Conservation (phyloP, 225 moss, liverwort and hornwort species). For the Polytrichum commune region DNA sequence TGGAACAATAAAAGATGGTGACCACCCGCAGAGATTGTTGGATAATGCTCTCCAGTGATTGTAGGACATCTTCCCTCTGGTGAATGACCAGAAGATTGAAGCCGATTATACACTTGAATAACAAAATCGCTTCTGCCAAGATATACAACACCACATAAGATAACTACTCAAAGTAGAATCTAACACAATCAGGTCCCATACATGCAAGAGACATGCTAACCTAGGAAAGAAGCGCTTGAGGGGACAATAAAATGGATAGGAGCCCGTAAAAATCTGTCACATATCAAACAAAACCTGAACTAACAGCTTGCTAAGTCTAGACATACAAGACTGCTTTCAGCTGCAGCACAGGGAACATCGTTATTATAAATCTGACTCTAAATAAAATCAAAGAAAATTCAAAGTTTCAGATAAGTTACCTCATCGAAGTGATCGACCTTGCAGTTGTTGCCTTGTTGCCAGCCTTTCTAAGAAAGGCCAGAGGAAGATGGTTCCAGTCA, state of each 20-base stretch:
- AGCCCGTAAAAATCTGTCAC: not conserved
- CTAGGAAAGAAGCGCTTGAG: not conserved
- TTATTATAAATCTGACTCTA: not conserved
- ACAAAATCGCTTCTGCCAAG: not conserved
- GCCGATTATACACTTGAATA: not conserved
- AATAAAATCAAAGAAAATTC: not conserved
- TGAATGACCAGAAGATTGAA: not conserved
- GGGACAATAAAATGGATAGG: not conserved
- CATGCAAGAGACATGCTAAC: not conserved
- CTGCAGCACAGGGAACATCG: not conserved
- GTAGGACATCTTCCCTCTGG: not conserved
- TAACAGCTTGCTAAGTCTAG: no score
- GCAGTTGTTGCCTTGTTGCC: not conserved
- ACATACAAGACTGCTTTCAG: not conserved
- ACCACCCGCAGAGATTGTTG: not conserved
- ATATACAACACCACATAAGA: not conserved
- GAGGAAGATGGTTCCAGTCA: not conserved
- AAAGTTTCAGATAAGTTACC: not conserved
- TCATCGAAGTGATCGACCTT: not conserved
- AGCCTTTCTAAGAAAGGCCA: not conserved
- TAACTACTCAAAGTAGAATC: not conserved
- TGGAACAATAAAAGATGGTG: not conserved
- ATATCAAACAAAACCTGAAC: no score
- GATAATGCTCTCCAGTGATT: conserved; percentile 1
- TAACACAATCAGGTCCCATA: not conserved